Conservation (phyloP, 805 yeast genomes). For the Pichia insulana region DNA sequence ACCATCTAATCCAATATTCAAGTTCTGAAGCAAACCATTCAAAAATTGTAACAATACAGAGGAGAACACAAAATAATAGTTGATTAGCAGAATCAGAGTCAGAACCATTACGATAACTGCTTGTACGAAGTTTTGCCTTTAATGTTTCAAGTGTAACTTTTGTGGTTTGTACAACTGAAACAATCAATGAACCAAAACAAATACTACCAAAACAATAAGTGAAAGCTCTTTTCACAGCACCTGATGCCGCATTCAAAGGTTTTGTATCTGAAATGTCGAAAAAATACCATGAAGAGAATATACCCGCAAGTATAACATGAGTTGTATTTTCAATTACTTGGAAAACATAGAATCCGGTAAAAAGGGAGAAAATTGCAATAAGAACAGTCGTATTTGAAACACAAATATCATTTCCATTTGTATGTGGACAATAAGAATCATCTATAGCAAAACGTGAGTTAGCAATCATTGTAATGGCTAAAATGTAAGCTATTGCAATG, state of each 20-base stretch:
- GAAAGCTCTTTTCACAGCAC: slow-evolving; percentile 67
- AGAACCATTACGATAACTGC: slow-evolving; percentile 33
- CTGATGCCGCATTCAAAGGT: slow-evolving; percentile 71
- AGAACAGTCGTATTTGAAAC: slow-evolving; percentile 22
- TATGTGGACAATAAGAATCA: slow-evolving; percentile 47
- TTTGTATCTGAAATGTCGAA: slow-evolving; percentile 42
- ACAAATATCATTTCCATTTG: slow-evolving; percentile 23
- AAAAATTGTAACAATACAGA: slow-evolving; percentile 41
- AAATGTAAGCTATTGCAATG: slow-evolving; percentile 53
- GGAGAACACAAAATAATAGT: slow-evolving; percentile 41
- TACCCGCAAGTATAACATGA: slow-evolving; percentile 74
- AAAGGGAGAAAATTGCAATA: slow-evolving; percentile 52
- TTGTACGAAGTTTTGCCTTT: slow-evolving; percentile 31
- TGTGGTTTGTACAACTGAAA: slow-evolving; percentile 61
- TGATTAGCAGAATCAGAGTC: slow-evolving; percentile 28
- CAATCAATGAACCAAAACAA: slow-evolving; percentile 72
- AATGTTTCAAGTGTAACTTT: slow-evolving; percentile 45
- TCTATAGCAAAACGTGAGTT: slow-evolving; percentile 20
- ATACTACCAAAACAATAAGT: slow-evolving; percentile 87
- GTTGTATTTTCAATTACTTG: slow-evolving; percentile 77
- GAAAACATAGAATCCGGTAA: slow-evolving; percentile 75
- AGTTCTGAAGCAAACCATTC: slow-evolving; percentile 50
- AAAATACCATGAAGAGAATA: slow-evolving; percentile 90
- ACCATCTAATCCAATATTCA: slow-evolving; percentile 51
- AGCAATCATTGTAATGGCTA: slow-evolving; percentile 49